Evolutionary conservation across 2,329 filamentous ascomycete species (phyloP).

Genomic region (Ascochyta viciae-villosae): DNA sequence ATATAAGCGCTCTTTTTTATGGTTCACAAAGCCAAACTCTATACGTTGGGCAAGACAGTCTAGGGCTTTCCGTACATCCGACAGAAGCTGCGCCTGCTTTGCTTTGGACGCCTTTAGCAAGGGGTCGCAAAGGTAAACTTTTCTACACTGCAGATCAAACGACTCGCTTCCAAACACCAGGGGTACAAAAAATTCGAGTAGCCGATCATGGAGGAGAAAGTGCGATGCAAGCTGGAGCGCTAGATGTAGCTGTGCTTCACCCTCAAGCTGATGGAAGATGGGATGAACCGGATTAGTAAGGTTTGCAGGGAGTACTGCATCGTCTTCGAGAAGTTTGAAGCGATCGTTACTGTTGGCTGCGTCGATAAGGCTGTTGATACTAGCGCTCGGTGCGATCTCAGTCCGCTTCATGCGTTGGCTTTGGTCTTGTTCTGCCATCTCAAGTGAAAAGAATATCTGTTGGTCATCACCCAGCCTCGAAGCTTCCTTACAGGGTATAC

Average conservation of each 20-base stretch:
- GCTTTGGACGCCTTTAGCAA: constrained; percentile 16
- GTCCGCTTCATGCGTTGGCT: not conserved
- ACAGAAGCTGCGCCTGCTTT: constrained; percentile 21
- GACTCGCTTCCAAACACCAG: constrained; percentile 35
- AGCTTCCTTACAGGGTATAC: not conserved
- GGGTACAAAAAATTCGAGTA: constrained; percentile 42
- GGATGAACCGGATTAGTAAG: constrained; percentile 41
- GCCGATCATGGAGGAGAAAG: constrained; percentile 37
- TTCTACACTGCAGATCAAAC: constrained; percentile 12
- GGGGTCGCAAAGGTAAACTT: constrained; percentile 34
- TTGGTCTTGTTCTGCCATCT: not conserved
- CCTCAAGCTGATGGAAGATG: constrained; percentile 34
- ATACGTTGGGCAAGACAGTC: constrained; percentile 36
- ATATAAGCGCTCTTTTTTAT: constrained; percentile 24
- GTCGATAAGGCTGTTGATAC: constrained; percentile 28
- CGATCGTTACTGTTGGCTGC: constrained; percentile 39
- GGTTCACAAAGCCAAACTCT: constrained; percentile 26
- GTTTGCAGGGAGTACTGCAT: constrained; percentile 27
- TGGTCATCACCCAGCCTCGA: not conserved
- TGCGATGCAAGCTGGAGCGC: constrained; percentile 43
- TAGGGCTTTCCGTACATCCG: constrained; percentile 31
- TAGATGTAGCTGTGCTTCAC: constrained; percentile 24
- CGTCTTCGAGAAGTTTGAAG: constrained; percentile 40
- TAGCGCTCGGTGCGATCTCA: not conserved
- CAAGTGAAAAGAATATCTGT: not conserved